Conservation (phyloP, 1,284 basidiomycete genomes). For the Coriolopsis trogii region DNA sequence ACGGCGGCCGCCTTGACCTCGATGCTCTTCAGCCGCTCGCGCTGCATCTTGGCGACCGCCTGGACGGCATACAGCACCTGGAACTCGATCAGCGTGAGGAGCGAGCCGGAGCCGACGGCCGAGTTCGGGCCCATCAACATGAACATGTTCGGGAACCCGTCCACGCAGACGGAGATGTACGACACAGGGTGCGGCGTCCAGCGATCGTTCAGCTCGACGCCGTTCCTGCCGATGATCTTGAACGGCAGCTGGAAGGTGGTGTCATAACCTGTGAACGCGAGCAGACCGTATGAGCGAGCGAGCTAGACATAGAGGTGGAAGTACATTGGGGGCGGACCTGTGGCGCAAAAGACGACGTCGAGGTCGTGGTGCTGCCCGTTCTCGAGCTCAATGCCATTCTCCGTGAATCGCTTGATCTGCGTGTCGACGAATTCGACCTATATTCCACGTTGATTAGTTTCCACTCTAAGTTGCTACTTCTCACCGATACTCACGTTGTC, state of each 20-base stretch:
- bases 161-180: constrained; percentile 57
- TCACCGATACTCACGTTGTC: constrained; percentile 49
- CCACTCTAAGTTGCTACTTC: neutral
- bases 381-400: constrained; percentile 55
- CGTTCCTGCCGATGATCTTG: constrained; percentile 53
- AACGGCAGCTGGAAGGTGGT: constrained; percentile 53
- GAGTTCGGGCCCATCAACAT: constrained; percentile 59
- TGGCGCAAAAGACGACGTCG: constrained; percentile 50
- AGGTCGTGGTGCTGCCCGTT: constrained; percentile 57
- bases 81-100: constrained; percentile 55
- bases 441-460: neutral
- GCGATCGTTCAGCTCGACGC: constrained; percentile 49
- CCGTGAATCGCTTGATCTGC: constrained; percentile 52
- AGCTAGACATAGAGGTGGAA: neutral
- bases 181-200: constrained; percentile 56
- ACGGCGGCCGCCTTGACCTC: constrained; percentile 5
- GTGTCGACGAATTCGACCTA: constrained; percentile 57
- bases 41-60: constrained; percentile 57
- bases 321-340: constrained; percentile 23
- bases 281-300: neutral
- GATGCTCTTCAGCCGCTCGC: constrained; percentile 60
- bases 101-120: constrained; percentile 53
- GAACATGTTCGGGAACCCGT: constrained; percentile 68
- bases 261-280: constrained; percentile 49
- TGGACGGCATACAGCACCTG: constrained; percentile 57